Evolutionary conservation across 345 rosid genomes (phyloP).

Genomic region (Salix koriyanagi): DNA sequence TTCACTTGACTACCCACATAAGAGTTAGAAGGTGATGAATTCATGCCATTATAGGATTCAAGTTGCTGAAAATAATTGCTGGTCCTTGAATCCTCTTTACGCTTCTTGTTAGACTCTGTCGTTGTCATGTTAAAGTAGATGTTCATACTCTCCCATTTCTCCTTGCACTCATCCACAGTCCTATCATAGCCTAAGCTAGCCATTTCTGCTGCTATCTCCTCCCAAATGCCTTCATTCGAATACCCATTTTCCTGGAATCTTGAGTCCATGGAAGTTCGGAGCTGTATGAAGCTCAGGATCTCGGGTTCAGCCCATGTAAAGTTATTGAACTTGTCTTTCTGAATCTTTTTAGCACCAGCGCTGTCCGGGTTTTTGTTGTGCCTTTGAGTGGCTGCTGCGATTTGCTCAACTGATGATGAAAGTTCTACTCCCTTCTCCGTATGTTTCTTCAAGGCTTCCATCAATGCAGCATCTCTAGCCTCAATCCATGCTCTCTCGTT

Average conservation of each 20-base stretch:
- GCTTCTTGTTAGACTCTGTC: conserved; percentile 28
- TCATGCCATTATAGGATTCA: conserved; percentile 19
- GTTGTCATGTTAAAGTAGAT: conserved; percentile 28
- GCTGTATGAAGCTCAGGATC: conserved; percentile 35
- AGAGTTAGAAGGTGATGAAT: conserved; percentile 11
- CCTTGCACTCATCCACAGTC: conserved; percentile 30
- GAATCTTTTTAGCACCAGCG: not conserved
- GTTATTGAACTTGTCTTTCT: not conserved
- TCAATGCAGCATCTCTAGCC: conserved; percentile 43
- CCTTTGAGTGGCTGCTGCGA: not conserved
- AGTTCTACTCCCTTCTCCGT: conserved; percentile 15
- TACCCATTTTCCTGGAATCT: conserved; percentile 30
- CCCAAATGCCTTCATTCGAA: conserved; percentile 36
- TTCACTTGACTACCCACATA: conserved; percentile 13
- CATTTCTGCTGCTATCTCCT: conserved; percentile 43
- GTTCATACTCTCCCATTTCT: conserved; percentile 46
- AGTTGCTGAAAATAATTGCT: conserved; percentile 13
- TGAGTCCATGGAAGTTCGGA: conserved; percentile 34
- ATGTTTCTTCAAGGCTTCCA: conserved; percentile 41
- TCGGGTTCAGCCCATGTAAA: conserved; percentile 40
- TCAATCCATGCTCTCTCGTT: conserved; percentile 51
- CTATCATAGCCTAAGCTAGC: conserved; percentile 34
- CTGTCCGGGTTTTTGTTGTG: not conserved
- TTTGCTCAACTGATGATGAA: conserved; percentile 1
- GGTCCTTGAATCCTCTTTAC: conserved; percentile 20